Evolutionary conservation across 495 filamentous ascomycete genomes (phyloP).

Genomic region (Rostrohypoxylon terebratum): DNA sequence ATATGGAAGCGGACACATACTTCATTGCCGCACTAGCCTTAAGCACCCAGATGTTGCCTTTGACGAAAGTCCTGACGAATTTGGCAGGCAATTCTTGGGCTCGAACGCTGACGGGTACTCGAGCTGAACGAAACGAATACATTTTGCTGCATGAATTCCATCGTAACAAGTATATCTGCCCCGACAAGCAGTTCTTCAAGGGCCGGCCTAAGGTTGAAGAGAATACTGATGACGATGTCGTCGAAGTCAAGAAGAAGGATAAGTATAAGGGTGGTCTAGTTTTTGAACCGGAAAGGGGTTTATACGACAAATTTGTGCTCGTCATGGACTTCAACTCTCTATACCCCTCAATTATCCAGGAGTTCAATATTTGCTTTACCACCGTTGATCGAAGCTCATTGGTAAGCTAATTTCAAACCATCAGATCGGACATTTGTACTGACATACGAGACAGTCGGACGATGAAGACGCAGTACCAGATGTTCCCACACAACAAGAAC

Average conservation of each 20-base stretch:
- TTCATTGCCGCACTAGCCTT: constrained; percentile 92
- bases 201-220: constrained; percentile 73
- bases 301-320: constrained; percentile 96
- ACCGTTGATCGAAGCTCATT: constrained; percentile 83
- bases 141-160: constrained; percentile 98
- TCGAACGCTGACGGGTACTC: constrained; percentile 91
- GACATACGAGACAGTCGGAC: constrained; percentile 66
- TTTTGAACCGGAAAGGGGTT: constrained; percentile 95
- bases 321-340: constrained; percentile 99
- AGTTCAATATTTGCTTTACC: constrained; percentile 99
- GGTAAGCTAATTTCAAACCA: constrained; percentile 51
- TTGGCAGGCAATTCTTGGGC: constrained; percentile 99
- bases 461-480: constrained; percentile 85
- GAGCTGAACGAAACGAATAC: constrained; percentile 98
- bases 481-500: constrained; percentile 71
- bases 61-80: constrained; percentile 96
- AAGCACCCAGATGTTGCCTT: constrained; percentile 87
- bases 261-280: constrained; percentile 99
- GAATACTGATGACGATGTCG: constrained; percentile 71
- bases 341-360: constrained; percentile 98
- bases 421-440: constrained; percentile 17
- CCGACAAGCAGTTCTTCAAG: constrained; percentile 85
- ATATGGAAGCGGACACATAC: constrained; percentile 94
- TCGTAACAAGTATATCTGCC: constrained; percentile 95
- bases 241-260: constrained; percentile 91